Percentiles rank a stretch among this genome's conserved stretches.
Conservation (phyloP, 805 yeast genomes). For the Metschnikowia similis region DNA sequence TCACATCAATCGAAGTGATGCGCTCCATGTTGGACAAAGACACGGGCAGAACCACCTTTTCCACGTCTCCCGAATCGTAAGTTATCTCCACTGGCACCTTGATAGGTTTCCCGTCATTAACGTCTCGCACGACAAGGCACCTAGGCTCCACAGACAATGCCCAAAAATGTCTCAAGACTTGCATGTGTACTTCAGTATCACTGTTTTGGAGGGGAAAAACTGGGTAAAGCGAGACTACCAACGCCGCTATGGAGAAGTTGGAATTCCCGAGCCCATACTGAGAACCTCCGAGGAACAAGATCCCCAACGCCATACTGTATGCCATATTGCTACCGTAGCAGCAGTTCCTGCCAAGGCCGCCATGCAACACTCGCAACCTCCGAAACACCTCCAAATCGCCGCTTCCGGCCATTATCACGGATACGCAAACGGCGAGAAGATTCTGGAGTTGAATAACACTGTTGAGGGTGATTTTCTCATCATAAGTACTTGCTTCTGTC, state of each 20-base stretch:
- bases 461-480: slow-evolving; percentile 50
- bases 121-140: slow-evolving; percentile 74
- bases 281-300: slow-evolving; percentile 87
- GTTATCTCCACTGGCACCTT: slow-evolving; percentile 40
- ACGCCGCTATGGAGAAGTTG: slow-evolving; percentile 60
- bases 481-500: slow-evolving; percentile 46
- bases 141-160: slow-evolving; percentile 75
- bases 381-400: slow-evolving; percentile 81
- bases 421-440: slow-evolving; percentile 56
- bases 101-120: slow-evolving; percentile 53
- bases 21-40: slow-evolving; percentile 57
- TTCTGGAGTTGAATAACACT: slow-evolving; percentile 56
- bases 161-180: slow-evolving; percentile 90
- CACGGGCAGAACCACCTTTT: slow-evolving; percentile 53
- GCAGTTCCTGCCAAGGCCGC: slow-evolving; percentile 42
- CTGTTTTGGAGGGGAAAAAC: slow-evolving; percentile 48
- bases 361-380: slow-evolving; percentile 67
- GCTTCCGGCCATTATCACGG: slow-evolving; percentile 83
- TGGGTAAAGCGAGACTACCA: slow-evolving; percentile 77
- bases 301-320: slow-evolving; percentile 77
- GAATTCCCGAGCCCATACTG: slow-evolving; percentile 74
- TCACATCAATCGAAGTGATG: slow-evolving; percentile 46
- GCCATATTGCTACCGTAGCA: slow-evolving; percentile 74
- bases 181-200: slow-evolving; percentile 60
- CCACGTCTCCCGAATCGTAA: slow-evolving; percentile 34